Evolutionary conservation across 129 eudicot species (phyloP).

Genomic region (Lonicera japonica): DNA sequence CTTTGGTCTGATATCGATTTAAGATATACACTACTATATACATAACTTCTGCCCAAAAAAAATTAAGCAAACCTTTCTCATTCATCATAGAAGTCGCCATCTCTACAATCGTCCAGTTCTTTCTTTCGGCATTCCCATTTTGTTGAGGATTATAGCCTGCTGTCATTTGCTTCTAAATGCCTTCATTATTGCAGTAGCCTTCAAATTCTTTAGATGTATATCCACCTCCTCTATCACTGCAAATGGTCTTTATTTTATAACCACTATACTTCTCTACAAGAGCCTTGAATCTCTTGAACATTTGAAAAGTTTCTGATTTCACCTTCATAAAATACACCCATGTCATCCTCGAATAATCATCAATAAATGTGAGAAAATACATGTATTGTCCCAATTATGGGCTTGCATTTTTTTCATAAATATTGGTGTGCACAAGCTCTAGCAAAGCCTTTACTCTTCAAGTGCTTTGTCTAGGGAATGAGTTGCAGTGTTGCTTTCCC

Average conservation of each 20-base stretch:
- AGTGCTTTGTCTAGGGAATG: constrained; percentile 2
- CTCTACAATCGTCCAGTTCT: constrained; percentile 1
- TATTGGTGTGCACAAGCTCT: constrained; percentile 9
- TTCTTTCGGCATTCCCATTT: constrained; percentile 7
- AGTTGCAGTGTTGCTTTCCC: constrained; percentile 1
- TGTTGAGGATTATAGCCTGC: not conserved
- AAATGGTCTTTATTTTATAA: not conserved
- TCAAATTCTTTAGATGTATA: not conserved
- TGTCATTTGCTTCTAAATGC: not conserved
- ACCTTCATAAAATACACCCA: constrained; percentile 14
- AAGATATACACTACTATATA: too few species aligned
- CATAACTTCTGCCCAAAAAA: too few species aligned
- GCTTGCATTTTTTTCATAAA: constrained; percentile 7
- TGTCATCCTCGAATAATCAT: constrained; percentile 13
- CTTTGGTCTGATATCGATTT: too few species aligned
- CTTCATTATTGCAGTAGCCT: not conserved
- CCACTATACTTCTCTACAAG: constrained; percentile 17
- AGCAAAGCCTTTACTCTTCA: constrained; percentile 2
- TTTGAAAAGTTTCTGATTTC: constrained; percentile 9
- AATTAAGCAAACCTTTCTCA: too few species aligned
- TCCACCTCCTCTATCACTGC: constrained; percentile 3
- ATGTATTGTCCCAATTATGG: not conserved
- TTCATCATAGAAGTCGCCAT: not conserved
- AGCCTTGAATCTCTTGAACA: not conserved
- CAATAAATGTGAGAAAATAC: constrained; percentile 19